phyloP scores from a whole-genome alignment of 2,329 filamentous ascomycete species.

The Claviceps citrina region DNA sequence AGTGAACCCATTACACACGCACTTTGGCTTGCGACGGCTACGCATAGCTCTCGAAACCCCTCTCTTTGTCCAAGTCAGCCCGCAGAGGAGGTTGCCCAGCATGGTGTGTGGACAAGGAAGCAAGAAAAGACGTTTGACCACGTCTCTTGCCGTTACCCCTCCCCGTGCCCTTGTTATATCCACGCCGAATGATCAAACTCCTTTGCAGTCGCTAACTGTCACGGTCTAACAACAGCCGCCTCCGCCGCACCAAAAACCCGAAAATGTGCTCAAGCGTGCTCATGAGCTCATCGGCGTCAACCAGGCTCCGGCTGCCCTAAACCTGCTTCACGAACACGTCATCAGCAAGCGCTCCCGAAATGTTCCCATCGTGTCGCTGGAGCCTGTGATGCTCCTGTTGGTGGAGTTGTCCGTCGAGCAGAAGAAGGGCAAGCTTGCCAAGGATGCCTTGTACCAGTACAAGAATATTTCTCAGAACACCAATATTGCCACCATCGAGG shows the following conservation, averaged over 20 bases:
- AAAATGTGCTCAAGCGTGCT: constrained; percentile 97
- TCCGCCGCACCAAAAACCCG: constrained; percentile 90
- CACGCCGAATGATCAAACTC: neutral
- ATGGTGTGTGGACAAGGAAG: constrained; percentile 24
- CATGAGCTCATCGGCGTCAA: constrained; percentile 97
- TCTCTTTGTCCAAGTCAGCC: constrained; percentile 21
- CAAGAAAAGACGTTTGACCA: constrained; percentile 8
- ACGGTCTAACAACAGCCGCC: constrained; percentile 49
- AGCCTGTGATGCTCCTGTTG: constrained; percentile 96
- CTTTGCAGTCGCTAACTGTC: constrained; percentile 1
- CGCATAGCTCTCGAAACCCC: constrained; percentile 22
- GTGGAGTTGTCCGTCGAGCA: constrained; percentile 94
- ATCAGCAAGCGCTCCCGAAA: constrained; percentile 95
- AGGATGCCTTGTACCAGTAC: constrained; percentile 98
- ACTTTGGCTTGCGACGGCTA: constrained; percentile 24
- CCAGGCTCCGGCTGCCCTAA: constrained; percentile 82
- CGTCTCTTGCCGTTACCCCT: constrained; percentile 16
- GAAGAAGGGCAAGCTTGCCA: constrained; percentile 94
- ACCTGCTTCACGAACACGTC: constrained; percentile 96
- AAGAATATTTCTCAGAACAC: constrained; percentile 99
- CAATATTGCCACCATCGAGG: constrained; percentile 94
- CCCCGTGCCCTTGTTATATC: constrained; percentile 10
- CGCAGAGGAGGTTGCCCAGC: constrained; percentile 37
- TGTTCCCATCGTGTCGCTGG: constrained; percentile 86
- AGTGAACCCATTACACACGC: constrained; percentile 20